phyloP scores from a whole-genome alignment of 225 moss, liverwort and hornwort species.

The Ulota crispa region DNA sequence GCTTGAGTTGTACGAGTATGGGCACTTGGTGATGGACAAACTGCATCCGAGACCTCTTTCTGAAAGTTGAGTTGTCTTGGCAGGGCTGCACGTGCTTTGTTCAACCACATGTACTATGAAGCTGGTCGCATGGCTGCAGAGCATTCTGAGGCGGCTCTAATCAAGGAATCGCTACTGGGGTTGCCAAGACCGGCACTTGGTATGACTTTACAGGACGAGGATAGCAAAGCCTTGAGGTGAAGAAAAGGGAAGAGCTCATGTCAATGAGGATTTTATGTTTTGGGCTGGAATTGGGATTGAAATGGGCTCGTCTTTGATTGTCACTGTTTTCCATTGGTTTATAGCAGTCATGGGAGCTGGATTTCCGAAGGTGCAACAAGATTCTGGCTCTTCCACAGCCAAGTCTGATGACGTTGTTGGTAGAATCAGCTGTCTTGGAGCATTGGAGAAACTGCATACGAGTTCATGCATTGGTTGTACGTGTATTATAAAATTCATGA shows the following conservation, averaged over 20 bases:
- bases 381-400: background rate
- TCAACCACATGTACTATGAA: constrained; percentile 58
- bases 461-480: background rate
- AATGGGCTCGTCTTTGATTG: background rate
- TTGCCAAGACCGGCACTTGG: constrained; percentile 34
- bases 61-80: constrained; percentile 3
- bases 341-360: background rate
- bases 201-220: constrained; percentile 38
- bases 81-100: constrained; percentile 45
- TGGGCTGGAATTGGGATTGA: background rate
- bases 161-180: constrained; percentile 35
- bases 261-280: background rate
- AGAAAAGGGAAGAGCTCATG: background rate
- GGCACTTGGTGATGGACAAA: background rate
- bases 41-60: background rate
- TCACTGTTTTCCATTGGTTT: background rate
- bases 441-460: background rate
- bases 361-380: background rate
- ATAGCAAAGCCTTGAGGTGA: constrained; percentile 26
- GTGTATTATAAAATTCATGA: background rate
- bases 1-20: background rate
- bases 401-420: background rate
- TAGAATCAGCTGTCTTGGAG: background rate
- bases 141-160: constrained; percentile 30
- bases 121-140: constrained; percentile 43